Percentiles rank a stretch among this genome's conserved stretches.
Conservation (phyloP, 345 rosid genomes). For the Corchorus olitorius region DNA sequence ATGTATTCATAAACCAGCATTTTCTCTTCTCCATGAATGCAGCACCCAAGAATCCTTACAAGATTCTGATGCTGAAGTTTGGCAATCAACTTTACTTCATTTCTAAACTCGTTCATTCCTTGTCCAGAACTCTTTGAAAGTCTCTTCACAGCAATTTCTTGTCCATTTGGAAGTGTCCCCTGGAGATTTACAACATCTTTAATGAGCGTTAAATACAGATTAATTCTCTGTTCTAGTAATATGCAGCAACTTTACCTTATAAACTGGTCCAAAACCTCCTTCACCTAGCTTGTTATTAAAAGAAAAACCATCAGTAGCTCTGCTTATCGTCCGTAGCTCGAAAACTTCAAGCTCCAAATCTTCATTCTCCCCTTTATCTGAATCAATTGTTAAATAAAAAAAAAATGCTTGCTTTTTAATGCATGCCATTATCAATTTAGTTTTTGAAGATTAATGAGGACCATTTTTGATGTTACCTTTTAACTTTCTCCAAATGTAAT, state of each 20-base stretch:
- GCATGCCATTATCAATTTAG: neutral
- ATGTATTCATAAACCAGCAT: no score
- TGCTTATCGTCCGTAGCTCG: constrained; percentile 27
- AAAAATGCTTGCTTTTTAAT: neutral
- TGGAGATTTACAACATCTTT: no score
- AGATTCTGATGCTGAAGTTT: no score
- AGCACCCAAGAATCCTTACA: no score
- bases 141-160: constrained; percentile 44
- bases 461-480: neutral
- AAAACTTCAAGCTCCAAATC: constrained; percentile 36
- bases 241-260: no score
- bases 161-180: constrained; percentile 36
- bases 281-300: constrained; percentile 33
- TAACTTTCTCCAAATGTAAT: neutral
- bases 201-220: neutral
- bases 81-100: no score
- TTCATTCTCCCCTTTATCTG: constrained; percentile 12
- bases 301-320: constrained; percentile 36
- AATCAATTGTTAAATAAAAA: neutral
- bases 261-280: constrained; percentile 48
- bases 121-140: constrained; percentile 37
- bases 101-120: constrained; percentile 1
- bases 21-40: no score
- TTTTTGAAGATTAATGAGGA: neutral
- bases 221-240: neutral